phyloP scores from a whole-genome alignment of 305 asterid species.

The Fraxinus latifolia region DNA sequence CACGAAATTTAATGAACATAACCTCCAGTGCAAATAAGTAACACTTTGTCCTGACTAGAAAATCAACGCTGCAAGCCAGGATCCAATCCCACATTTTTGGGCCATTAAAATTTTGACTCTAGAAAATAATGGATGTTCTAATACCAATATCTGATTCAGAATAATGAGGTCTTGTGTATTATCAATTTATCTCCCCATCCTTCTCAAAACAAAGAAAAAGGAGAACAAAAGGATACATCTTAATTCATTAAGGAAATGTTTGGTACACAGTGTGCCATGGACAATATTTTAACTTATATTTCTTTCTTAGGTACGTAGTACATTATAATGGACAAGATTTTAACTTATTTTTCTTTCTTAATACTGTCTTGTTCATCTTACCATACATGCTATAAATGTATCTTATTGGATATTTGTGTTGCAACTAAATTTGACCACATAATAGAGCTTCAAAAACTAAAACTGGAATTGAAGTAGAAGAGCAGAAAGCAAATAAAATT shows the following conservation, averaged over 20 bases:
- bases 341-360: neutral
- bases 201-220: neutral
- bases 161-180: neutral
- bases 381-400: neutral
- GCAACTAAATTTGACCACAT: neutral
- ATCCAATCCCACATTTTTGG: neutral
- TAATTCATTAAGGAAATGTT: neutral
- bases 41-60: neutral
- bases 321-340: neutral
- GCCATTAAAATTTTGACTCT: neutral
- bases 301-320: neutral
- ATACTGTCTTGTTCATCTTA: neutral
- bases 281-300: neutral
- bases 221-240: neutral
- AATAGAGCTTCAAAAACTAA: neutral
- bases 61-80: neutral
- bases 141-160: neutral
- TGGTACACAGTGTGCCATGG: neutral
- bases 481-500: conserved; percentile 4
- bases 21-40: neutral
- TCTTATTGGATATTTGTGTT: neutral
- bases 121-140: neutral
- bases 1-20: neutral
- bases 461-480: neutral
- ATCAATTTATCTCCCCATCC: neutral